Evolutionary conservation across 2,329 filamentous ascomycete species (phyloP), one percentile per base, ranked within the genome.

Genomic region (Magnaporthales sp.): DNA sequence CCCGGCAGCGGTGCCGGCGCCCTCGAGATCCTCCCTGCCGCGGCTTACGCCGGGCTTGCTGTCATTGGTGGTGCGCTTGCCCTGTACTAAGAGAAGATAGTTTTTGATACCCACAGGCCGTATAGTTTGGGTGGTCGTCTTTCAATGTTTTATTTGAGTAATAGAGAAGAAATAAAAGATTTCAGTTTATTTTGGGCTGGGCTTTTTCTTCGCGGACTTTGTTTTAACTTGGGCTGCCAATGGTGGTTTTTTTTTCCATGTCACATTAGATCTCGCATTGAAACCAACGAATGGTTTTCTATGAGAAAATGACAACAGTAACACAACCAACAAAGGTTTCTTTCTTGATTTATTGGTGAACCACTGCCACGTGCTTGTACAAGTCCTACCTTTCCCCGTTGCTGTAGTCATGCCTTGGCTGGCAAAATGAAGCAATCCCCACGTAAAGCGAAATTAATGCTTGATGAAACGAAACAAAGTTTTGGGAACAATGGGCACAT

Each of bases 1-100:
- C 68, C 67, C 66, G 65, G 61, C 54, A 64, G 60, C 63, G 66
- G 22, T 62, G 65, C 66, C 24, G 58, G 63, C 10, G 66, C 13
- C 13, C 7, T 51, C 15, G 27, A 58, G 63, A n/a, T 27, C 15
- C 46, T 65, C 15, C 22, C 63, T 7, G 27, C 24, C 26, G 63
- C 63, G 10, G 51, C 38, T 8, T 65, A 65, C 63, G 63, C 32
- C n/a, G 63, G 63, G 13, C 63, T 65, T 15, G 63, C 51, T n/a
- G 24, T 65, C 5, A 54, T 58, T 58, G 63, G 31, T 31, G 63
- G 38, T 30, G 15, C 31, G 11, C 27, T 64, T 19, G 32, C 63
- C 26, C 24, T 46, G 63, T 54, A 56, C 32, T 65, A 64, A 64
- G 38, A 13, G 38, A 7, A 46, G 38, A 46, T 46, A 19, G 19